These are phyloP conservation scores for Boechera divaricarpa DNA, from an alignment of 345 rosid genomes.

Conservation along the genomic window DNA sequence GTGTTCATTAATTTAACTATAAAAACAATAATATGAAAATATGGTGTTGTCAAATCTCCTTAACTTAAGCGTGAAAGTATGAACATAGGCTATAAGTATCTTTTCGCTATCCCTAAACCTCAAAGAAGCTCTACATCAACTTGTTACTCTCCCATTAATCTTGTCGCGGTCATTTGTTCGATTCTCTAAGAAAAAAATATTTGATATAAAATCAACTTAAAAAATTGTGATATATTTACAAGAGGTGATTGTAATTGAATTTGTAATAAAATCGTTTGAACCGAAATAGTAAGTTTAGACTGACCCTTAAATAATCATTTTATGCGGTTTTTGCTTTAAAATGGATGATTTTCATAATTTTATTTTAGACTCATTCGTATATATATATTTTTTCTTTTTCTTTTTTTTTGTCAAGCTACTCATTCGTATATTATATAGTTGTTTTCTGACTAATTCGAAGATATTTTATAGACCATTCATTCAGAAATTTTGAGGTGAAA, in stretches of 20 bases:
- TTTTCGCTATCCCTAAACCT: slow-evolving; percentile 38
- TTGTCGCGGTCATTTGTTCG: slow-evolving; percentile 27
- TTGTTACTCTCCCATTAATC: slow-evolving; percentile 31
- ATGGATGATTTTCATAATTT: neutral
- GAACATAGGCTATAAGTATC: slow-evolving; percentile 36
- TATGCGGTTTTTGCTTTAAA: neutral
- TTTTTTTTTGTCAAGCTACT: neutral
- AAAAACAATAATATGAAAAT: slow-evolving; percentile 17
- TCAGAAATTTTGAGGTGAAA: neutral
- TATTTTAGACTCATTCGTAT: neutral
- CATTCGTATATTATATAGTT: neutral
- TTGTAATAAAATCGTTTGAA: neutral
- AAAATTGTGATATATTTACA: neutral
- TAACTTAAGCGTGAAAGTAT: slow-evolving; percentile 42
- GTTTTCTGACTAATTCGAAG: neutral
- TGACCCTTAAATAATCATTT: neutral
- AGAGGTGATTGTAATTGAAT: neutral
- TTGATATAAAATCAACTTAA: slow-evolving; percentile 17
- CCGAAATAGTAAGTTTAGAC: neutral
- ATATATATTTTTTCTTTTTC: too few relatives aligned
- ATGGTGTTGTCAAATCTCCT: slow-evolving; percentile 48
- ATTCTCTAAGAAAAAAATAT: slow-evolving; percentile 8
- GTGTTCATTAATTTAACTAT: neutral
- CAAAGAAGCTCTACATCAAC: slow-evolving; percentile 34
- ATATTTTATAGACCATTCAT: neutral